Conservation (phyloP, 2,329 filamentous ascomycete species). For the Beauveria pseudobassiana region DNA sequence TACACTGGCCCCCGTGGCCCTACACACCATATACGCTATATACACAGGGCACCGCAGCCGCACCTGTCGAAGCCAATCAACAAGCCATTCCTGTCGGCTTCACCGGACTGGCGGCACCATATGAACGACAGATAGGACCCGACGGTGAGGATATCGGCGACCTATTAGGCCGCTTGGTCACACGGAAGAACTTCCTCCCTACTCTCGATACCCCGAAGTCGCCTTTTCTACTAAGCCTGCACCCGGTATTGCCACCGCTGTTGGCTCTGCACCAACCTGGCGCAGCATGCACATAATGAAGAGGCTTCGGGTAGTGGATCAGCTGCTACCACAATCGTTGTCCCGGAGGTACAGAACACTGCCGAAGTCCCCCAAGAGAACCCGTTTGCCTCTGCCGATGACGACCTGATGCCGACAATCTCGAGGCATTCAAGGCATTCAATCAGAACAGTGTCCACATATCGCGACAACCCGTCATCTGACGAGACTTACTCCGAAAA, state of each 20-base stretch:
- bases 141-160: conserved; percentile 83
- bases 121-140: conserved; percentile 65
- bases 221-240: conserved; percentile 48
- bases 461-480: conserved; percentile 43
- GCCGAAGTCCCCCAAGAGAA: conserved; percentile 55
- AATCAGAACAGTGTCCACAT: conserved; percentile 42
- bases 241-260: conserved; percentile 15
- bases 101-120: conserved; percentile 56
- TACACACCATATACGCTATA: conserved; percentile 81
- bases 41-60: conserved; percentile 61
- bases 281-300: background rate
- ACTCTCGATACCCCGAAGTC: conserved; percentile 81
- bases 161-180: conserved; percentile 80
- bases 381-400: conserved; percentile 51
- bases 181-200: conserved; percentile 84
- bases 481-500: conserved; percentile 42
- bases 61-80: conserved; percentile 39
- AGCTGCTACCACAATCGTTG: conserved; percentile 16
- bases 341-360: conserved; percentile 53
- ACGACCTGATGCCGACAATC: conserved; percentile 43
- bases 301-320: background rate
- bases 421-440: conserved; percentile 27
- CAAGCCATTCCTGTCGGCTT: conserved; percentile 64
- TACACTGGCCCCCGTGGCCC: conserved; percentile 58
- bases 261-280: conserved; percentile 15